A percentile compares a stretch with the other conserved stretches of the same genome.
phyloP scores from a whole-genome alignment of 306 rosid genomes.

The Corylus americana region DNA sequence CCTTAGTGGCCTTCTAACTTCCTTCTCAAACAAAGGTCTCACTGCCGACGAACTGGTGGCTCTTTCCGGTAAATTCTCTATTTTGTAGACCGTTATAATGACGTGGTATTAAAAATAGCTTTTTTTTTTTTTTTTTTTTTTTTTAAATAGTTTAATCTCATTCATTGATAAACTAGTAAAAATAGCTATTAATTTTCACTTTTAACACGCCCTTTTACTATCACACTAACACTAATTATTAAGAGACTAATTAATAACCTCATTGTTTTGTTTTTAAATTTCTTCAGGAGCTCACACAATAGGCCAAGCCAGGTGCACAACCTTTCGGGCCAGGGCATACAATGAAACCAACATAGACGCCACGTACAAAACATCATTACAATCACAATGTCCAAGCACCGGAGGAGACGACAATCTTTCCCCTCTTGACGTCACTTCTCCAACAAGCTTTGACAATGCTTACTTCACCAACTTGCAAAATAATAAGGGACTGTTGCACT shows the following conservation, averaged over 20 bases:
- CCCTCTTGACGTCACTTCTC: constrained; percentile 7
- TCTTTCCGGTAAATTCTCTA: constrained; percentile 31
- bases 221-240: no score
- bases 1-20: constrained; percentile 35
- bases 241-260: no score
- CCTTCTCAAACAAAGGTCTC: constrained; percentile 43
- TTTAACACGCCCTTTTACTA: no score
- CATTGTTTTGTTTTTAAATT: no score
- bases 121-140: no score
- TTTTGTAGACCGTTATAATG: no score
- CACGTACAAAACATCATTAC: constrained; percentile 10
- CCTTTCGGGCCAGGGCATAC: constrained; percentile 32
- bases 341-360: constrained; percentile 46
- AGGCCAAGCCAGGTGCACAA: constrained; percentile 34
- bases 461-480: constrained; percentile 15
- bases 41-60: constrained; percentile 37
- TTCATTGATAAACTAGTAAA: no score
- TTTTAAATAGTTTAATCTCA: no score
- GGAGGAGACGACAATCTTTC: constrained; percentile 26
- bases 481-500: background rate
- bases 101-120: no score
- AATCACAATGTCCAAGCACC: constrained; percentile 31
- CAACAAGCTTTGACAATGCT: constrained; percentile 10
- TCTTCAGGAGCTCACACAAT: constrained; percentile 40
- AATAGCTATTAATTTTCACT: no score